Evolutionary conservation across 345 rosid species (phyloP), one percentile per base, ranked within the genome.

Genomic region (Sisymbrium irio): DNA sequence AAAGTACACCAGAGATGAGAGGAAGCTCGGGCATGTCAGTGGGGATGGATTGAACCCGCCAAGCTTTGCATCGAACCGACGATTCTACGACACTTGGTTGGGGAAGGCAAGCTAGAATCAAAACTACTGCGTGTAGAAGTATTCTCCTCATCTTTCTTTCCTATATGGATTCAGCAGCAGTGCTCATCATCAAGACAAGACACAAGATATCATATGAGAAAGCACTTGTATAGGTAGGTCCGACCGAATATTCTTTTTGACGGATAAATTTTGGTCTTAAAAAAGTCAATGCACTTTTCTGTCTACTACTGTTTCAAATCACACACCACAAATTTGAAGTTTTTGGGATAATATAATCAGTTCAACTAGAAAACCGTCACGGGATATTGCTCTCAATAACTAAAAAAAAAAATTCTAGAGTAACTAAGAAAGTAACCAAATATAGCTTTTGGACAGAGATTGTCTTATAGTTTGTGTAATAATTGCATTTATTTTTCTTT

Each of bases 1-100:
- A 84, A 67, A 93, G 89, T 37, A 90, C 90, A 45, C 96, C 96
- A 18, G 95, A 72, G 76, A 87, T 84, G 13, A 41, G 86, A 32
- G 66, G 85, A 80, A 93, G 97, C 73, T 82, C 80, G 15, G 89
- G 88, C 97, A 90, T 93, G 74, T 87, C 90, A 7, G 95, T 93
- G 69, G 98, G 98, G 76, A 90, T 88, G 37, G 98, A 93, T 42
- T 90, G 98, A 71, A 93, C 98, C 4, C 90, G 84, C 98, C 98
- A 93, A 39, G 98, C 96, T 81, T 87, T 82, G 88, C 96, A 88
- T 63, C 55, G 71, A 5, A 44, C 70, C 17, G 77, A 54, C 2
- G 91, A 75, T 7, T 75, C 71, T 0, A 69, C 37, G 74, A 62
- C 67, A 66, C 44, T 40, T 40, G 83, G 57, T 47, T 60, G 37